A percentile compares a stretch with the other conserved stretches of the same genome.
These are phyloP conservation scores for Edaphochlamys debaryana DNA, from an alignment of 139 green algal genomes.

Conservation along the genomic window DNA sequence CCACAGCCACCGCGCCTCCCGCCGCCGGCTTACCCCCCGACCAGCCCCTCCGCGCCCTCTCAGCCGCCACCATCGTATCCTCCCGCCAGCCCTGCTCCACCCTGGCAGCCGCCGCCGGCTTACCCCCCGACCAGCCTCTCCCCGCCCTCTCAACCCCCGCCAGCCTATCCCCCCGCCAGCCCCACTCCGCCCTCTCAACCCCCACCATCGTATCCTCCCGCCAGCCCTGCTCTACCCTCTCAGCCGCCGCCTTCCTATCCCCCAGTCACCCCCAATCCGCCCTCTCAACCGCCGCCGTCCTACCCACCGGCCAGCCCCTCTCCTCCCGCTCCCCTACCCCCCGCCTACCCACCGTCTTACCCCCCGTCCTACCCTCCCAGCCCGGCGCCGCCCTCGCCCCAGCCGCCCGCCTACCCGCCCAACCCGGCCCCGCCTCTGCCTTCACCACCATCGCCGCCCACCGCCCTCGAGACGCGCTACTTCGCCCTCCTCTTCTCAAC, in stretches of 20 bases:
- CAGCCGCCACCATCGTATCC: not conserved
- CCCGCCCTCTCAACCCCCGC: too few relatives aligned
- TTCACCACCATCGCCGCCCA: too few relatives aligned
- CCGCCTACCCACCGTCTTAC: not conserved
- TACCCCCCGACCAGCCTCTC: too few relatives aligned
- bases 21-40: too few relatives aligned
- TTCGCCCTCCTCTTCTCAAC: not conserved
- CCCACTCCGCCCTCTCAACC: not conserved
- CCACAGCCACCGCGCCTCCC: not conserved
- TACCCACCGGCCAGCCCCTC: not conserved
- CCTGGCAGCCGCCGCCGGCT: too few relatives aligned
- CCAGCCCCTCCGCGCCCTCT: not conserved
- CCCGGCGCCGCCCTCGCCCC: not conserved
- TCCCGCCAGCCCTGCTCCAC: not conserved
- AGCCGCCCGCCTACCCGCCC: not conserved
- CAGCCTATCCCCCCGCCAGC: not conserved
- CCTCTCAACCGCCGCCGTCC: not conserved
- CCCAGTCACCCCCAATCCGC: not conserved
- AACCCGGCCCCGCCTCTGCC: not conserved
- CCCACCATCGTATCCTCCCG: not conserved
- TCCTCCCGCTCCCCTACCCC: not conserved
- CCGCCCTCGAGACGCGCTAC: not conserved
- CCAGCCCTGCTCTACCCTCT: not conserved
- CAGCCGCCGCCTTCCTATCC: too few relatives aligned
- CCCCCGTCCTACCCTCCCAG: not conserved